Conservation (phyloP, 805 yeast genomes). For the Metschnikowia peoriensis region DNA sequence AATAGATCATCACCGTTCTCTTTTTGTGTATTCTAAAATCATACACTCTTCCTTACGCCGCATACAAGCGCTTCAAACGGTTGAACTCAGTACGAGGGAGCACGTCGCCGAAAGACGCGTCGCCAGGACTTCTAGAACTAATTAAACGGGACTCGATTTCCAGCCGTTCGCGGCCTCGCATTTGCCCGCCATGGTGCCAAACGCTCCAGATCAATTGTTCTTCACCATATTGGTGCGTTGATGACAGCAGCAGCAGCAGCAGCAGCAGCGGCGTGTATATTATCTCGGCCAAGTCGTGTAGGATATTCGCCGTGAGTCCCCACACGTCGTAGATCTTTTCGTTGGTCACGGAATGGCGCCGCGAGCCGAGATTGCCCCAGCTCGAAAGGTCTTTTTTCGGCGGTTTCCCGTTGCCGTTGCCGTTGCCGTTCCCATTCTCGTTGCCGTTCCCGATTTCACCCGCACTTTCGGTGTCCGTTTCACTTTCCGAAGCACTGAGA, state of each 20-base stretch:
- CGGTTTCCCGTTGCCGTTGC: neutral
- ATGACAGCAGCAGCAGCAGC: neutral
- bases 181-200: slow-evolving; percentile 52
- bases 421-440: neutral
- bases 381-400: slow-evolving; percentile 18
- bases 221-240: slow-evolving; percentile 46
- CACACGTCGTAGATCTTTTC: slow-evolving; percentile 65
- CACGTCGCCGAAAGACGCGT: slow-evolving; percentile 39
- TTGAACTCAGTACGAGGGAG: slow-evolving; percentile 44
- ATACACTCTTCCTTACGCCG: slow-evolving; percentile 1
- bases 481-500: slow-evolving; percentile 58
- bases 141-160: slow-evolving; percentile 57
- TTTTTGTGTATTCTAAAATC: too few species aligned
- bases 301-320: slow-evolving; percentile 79
- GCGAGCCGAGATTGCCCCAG: slow-evolving; percentile 43
- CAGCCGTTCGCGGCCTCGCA: slow-evolving; percentile 47
- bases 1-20: too few species aligned
- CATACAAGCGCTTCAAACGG: slow-evolving; percentile 43
- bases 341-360: slow-evolving; percentile 38
- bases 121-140: slow-evolving; percentile 7
- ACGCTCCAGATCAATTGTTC: slow-evolving; percentile 64
- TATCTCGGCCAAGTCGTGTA: slow-evolving; percentile 66
- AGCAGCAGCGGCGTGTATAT: slow-evolving; percentile 27
- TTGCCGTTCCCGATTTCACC: neutral
- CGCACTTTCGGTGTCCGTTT: neutral